Evolutionary conservation across 2,329 filamentous ascomycete genomes (phyloP), one percentile per base, ranked within the genome.

Genomic region (Penicillium thymicola): DNA sequence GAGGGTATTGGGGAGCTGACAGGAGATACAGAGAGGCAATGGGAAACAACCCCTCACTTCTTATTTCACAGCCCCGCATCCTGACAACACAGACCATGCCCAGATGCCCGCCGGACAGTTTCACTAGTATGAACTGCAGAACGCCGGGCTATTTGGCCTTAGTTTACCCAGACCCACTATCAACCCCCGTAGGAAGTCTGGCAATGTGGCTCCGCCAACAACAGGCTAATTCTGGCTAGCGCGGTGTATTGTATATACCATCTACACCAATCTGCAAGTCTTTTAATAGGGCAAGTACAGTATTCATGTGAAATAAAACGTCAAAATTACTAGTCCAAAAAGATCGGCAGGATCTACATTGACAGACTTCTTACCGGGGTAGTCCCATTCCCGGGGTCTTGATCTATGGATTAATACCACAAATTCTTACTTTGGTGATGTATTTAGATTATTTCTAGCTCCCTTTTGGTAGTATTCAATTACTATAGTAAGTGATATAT

Each of bases 381-480:
- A 18, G n/a, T 42, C 18, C 21, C 40, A 21, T 30, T 13, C n/a
- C 27, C 42, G 16, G 41, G 3, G 27, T 44, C 10, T 14, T 18
- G 2, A 30, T 32, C 14, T n/a, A 16, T 25, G 25, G 25, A 25
- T 34, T 34, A 34, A 34, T n/a, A 27, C 8, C n/a, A 18, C 36
- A 2, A 11, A 18, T 38, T 27, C 4, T 6, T 16, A 27, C 8
- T 42, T 42, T 13, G 0, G 2, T n/a, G 8, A 6, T 27, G 9
- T 14, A 4, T 27, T 25, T 25, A 4, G 0, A 42, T 11, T 13
- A 11, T 0, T 7, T 10, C n/a, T 10, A 11, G 0, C n/a, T 8
- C 9, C 9, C 16, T 43, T 43, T 42, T 28, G 6, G 2, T 9
- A n/a, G 5, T 5, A n/a, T 27, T 42, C 2, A 3, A 42, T 42